phyloP scores from a whole-genome alignment of 169 alveolate species.

The Plasmodium coatneyi region DNA sequence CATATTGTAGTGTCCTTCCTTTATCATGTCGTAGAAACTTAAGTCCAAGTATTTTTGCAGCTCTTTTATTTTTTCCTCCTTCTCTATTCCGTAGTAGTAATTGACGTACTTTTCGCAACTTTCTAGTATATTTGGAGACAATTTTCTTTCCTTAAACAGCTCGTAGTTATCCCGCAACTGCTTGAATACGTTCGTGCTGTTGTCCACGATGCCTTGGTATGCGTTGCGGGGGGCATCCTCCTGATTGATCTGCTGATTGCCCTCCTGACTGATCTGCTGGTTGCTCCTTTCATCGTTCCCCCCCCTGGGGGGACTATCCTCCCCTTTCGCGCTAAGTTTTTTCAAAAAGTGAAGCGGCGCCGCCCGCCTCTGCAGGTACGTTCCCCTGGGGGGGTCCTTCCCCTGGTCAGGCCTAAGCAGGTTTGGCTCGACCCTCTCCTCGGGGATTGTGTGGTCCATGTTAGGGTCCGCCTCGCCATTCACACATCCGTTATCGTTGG shows the following conservation, averaged over 20 bases:
- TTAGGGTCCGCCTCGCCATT: neutral
- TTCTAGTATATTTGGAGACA: conserved; percentile 45
- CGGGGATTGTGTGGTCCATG: neutral
- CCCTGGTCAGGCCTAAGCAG: neutral
- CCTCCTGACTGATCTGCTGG: neutral
- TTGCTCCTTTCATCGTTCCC: neutral
- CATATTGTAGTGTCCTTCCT: conserved; percentile 12
- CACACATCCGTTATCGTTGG: neutral
- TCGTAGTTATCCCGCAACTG: conserved; percentile 44
- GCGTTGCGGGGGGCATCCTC: neutral
- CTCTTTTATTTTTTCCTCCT: conserved; percentile 58
- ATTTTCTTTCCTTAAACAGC: conserved; percentile 20
- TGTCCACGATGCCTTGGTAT: conserved; percentile 55
- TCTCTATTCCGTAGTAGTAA: conserved; percentile 72
- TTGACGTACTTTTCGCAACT: conserved; percentile 46
- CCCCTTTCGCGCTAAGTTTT: neutral
- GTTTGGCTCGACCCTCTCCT: neutral
- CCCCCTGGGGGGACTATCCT: neutral
- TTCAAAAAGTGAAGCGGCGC: neutral
- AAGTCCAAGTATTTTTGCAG: conserved; percentile 16
- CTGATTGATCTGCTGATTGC: neutral
- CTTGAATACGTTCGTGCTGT: conserved; percentile 49
- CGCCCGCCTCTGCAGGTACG: neutral
- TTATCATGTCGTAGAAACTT: conserved; percentile 61
- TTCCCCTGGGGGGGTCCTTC: neutral